Evolutionary conservation across 345 rosid genomes (phyloP), one percentile per base, ranked within the genome.

Genomic region (Pistacia vera): DNA sequence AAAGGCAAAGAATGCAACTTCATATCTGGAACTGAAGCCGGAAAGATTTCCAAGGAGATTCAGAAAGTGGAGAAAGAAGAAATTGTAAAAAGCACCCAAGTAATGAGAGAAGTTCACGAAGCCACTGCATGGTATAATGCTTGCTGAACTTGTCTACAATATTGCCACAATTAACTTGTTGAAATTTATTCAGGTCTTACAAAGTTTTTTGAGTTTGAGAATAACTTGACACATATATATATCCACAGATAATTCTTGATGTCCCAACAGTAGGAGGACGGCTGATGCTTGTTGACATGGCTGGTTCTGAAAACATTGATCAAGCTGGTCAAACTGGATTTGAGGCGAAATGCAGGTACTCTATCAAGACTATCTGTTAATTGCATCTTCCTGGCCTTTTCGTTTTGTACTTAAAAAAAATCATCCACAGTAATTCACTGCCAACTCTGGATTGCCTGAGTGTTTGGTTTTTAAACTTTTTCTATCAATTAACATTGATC

Each of bases 241-340:
- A 41, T 72, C 17, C 60, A 67, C 85, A 96, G 99, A 90, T 96
- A 65, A 91, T 93, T 64, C 93, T 96, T 57, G 98, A 96, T 87
- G 99, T 93, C 33, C 99, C 99, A 18, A 91, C 98, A 0, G 97
- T 96, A 67, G 99, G 99, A 48, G 99, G 99, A 79, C 84, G 93
- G 70, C 82, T 96, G 71, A 93, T 96, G 99, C 98, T 96, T 59
- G 99, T 96, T 30, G 99, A 96, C 71, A 96, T 96, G 99, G 99
- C 99, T 63, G 99, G 99, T 75, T 96, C 99, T 17, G 99, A 96
- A 66, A 96, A 96, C 78, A 93, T 96, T 44, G 99, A 96, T 75
- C 98, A 92, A 83, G 99, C 99, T 36, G 99, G 99, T 2, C 99
- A 96, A 79, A 83, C 71, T 54, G 96, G 95, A 62, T 90, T 89